Evolutionary conservation across 2,329 filamentous ascomycete genomes (phyloP).

Genomic region (Mollisia scopiformis): DNA sequence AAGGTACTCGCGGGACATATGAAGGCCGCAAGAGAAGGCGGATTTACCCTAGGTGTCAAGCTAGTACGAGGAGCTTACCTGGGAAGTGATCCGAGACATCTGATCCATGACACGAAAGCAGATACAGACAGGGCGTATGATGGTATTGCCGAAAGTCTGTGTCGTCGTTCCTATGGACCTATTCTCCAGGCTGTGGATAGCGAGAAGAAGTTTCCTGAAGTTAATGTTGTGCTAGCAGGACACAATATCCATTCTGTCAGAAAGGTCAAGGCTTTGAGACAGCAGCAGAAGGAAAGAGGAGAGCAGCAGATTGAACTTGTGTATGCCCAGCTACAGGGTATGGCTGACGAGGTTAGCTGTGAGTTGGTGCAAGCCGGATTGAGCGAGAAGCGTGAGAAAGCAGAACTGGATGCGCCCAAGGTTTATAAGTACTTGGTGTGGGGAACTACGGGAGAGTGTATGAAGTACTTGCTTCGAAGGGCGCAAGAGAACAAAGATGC

Average conservation of each 20-base stretch:
- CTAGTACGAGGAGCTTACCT: slow-evolving; percentile 78
- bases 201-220: slow-evolving; percentile 52
- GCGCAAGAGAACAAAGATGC: slow-evolving; percentile 78
- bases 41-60: slow-evolving; percentile 73
- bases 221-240: slow-evolving; percentile 74
- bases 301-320: slow-evolving; percentile 47
- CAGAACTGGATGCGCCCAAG: slow-evolving; percentile 52
- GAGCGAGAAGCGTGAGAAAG: slow-evolving; percentile 26
- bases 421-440: slow-evolving; percentile 71
- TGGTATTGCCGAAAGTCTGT: slow-evolving; percentile 66
- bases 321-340: slow-evolving; percentile 87
- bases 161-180: slow-evolving; percentile 64
- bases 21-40: slow-evolving; percentile 55
- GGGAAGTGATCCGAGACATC: slow-evolving; percentile 67
- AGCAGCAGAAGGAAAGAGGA: slow-evolving; percentile 41
- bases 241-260: slow-evolving; percentile 79
- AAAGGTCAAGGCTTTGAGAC: slow-evolving; percentile 55
- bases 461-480: slow-evolving; percentile 71
- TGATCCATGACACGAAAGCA: slow-evolving; percentile 73
- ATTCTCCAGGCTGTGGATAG: slow-evolving; percentile 49
- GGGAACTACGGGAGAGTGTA: slow-evolving; percentile 77
- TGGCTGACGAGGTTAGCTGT: slow-evolving; percentile 91
- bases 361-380: slow-evolving; percentile 45
- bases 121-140: slow-evolving; percentile 77
- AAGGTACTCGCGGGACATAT: slow-evolving; percentile 62